phyloP scores from a whole-genome alignment of 1,284 basidiomycete species.

The Ustilago esculenta region DNA sequence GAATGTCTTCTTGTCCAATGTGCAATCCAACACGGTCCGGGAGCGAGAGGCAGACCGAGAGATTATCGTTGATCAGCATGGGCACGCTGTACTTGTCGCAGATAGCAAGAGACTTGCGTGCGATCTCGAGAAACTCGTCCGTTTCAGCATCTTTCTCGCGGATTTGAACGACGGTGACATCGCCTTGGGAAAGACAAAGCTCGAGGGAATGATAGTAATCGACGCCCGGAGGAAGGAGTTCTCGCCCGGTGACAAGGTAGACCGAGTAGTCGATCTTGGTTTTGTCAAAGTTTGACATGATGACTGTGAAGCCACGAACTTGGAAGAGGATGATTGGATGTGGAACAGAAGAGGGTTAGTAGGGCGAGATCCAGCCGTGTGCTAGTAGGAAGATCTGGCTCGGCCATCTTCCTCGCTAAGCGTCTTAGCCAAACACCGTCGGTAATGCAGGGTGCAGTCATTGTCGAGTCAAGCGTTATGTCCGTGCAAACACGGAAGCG shows the following conservation, averaged over 20 bases:
- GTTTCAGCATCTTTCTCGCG: constrained; percentile 54
- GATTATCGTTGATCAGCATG: constrained; percentile 79
- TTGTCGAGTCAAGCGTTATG: constrained; percentile 1
- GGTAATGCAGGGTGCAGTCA: constrained; percentile 5
- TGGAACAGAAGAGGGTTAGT: neutral
- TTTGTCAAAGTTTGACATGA: constrained; percentile 19
- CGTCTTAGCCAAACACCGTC: too few species aligned
- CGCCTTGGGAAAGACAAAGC: constrained; percentile 82
- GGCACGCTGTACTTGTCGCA: constrained; percentile 84
- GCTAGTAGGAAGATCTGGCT: too few species aligned
- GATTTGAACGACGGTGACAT: constrained; percentile 84
- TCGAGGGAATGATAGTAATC: constrained; percentile 80
- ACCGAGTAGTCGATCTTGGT: constrained; percentile 51
- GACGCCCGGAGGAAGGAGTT: constrained; percentile 77
- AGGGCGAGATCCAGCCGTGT: neutral
- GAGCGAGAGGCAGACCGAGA: constrained; percentile 56
- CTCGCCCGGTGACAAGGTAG: constrained; percentile 81
- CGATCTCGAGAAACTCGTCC: constrained; percentile 78
- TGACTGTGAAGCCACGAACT: too few species aligned
- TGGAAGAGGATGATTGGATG: neutral
- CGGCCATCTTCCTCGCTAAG: too few species aligned
- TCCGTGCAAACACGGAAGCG: too few species aligned
- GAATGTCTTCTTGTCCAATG: constrained; percentile 90
- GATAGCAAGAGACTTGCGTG: constrained; percentile 76
- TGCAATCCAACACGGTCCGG: constrained; percentile 80